Base-by-base conservation (phyloP, 176 grass and related monocot species). In the Triticum timopheevii region DNA sequence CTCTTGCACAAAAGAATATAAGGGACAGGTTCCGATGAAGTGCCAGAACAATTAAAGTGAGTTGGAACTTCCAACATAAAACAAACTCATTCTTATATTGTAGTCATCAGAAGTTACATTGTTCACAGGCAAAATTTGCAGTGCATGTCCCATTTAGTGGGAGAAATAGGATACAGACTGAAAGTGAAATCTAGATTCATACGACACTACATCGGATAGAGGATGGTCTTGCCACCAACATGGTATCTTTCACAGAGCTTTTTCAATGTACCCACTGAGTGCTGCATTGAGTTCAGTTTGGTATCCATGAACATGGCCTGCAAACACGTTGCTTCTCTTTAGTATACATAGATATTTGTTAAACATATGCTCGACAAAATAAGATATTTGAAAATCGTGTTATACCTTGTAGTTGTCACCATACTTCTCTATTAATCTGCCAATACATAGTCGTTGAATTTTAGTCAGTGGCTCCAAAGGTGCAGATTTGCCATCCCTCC, bases 241-340 rank as follows among this genome's bases (percentile, higher is more conserved):
- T 91, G 63, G 50, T 94, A 96, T 80, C 97, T 96, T 90, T 94
- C 67, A 22, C 88, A 92, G 3, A 98, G 87, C 79, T 96, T 91
- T 89, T 93, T 96, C 82, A 98, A 73, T 25, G 88, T 88, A 56
- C 70, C 94, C 13, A 91, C 72, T 0, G 94, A 93, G 76, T 98
- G 97, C 44, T 98, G 97, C 97, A 98, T 98, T 1, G 86, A 19
- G 22, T 98, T 98, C 79, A 98, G 82, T 77, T 92, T 94, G 56
- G 80, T 96, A 86, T 99, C 94, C 97, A 93, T 96, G 84, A 93
- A 94, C 97, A 99, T 99, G 33, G 94, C 97, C 94, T 99, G 82
- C 61, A 94, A 89, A 63, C 86, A 82, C 0, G 13, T 31, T 12
- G 8, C 17, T 27, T 83, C 30, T 81, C 33, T 92, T 15, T 11